Base-by-base conservation (phyloP, 305 asterid genomes). In the Withania somnifera region DNA sequence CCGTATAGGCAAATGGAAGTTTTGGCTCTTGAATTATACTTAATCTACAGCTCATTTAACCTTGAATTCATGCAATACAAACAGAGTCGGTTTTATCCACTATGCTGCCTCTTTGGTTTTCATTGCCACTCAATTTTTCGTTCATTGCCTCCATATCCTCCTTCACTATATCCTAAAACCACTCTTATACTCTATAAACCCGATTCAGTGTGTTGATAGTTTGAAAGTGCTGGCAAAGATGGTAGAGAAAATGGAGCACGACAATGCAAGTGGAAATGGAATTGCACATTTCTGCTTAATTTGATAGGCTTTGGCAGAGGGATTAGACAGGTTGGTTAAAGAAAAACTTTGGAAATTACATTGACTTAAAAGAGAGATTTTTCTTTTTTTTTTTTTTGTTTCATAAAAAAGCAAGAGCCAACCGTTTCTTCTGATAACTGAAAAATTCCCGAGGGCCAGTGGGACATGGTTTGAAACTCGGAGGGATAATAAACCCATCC, bases 61-160 rank as follows among this genome's bases (percentile, higher is more conserved):
- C 22, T 47, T 47, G 60, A 73, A 14, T 15, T 73, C 79, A 47
- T 47, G 79, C 60, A 73, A 73, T 47, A 73, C 79, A 14, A 45
- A 38, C 28, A 40, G 22, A 47, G 42, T 73, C 32, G 7, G 79
- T 71, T 71, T 13, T 14, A 45, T 45, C 58, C 36, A 45, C 57
- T 15, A 24, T 20, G 56, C 42, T 20, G 8, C 8, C 79, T 7
- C 58, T 24, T 45, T 47, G 58, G 8, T 47, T 45, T 47, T 73
- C 58, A 47, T 30, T 26, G 19, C 26, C 40, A 61, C 69, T 24
- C 67, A 22, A 10, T 11, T 42, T 42, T 71, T 71, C 57, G 42
- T 71, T 69, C 78, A 69, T 40, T 22, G 78, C 78, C 78, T 42
- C 77, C 78, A 69, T 40, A 13, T 56, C 78, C 78, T 42, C 77